Conservation (phyloP, 1,139 yeast genomes). For the Saccharomyces hybrid region DNA sequence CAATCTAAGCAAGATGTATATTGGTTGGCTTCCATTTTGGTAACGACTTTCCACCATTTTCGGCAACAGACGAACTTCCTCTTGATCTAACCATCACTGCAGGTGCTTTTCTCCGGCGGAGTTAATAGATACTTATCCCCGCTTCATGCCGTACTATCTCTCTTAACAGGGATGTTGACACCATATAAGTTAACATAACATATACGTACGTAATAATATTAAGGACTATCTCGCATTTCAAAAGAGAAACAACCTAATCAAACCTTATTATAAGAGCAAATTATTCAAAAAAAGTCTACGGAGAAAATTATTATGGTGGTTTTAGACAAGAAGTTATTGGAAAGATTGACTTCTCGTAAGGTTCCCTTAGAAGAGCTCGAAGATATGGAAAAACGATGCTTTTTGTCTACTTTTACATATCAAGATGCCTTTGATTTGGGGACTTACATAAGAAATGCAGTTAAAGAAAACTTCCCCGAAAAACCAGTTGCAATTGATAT, state of each 20-base stretch:
- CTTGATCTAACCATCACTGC: neutral
- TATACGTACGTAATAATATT: neutral
- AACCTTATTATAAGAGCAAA: neutral
- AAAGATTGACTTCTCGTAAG: constrained; percentile 9
- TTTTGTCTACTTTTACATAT: constrained; percentile 15
- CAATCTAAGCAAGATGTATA: constrained; percentile 76
- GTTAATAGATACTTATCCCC: neutral
- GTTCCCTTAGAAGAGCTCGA: constrained; percentile 17
- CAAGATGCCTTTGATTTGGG: constrained; percentile 25
- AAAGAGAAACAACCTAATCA: neutral
- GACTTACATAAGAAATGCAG: constrained; percentile 16
- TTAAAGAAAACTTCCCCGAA: constrained; percentile 18
- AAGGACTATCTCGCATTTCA: neutral
- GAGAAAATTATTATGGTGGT: neutral
- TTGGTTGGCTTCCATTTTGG: constrained; percentile 88
- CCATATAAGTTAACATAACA: neutral
- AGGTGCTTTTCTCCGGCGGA: neutral
- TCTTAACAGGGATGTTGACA: neutral
- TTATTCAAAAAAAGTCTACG: neutral
- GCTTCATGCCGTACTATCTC: neutral
- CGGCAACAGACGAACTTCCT: neutral
- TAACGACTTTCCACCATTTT: constrained; percentile 18
- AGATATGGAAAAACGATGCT: constrained; percentile 13
- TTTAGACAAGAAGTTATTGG: constrained; percentile 10
- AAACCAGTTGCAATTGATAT: constrained; percentile 45